Base-by-base conservation (phyloP, 257 asterid species). In the Cynanchum wilfordii region DNA sequence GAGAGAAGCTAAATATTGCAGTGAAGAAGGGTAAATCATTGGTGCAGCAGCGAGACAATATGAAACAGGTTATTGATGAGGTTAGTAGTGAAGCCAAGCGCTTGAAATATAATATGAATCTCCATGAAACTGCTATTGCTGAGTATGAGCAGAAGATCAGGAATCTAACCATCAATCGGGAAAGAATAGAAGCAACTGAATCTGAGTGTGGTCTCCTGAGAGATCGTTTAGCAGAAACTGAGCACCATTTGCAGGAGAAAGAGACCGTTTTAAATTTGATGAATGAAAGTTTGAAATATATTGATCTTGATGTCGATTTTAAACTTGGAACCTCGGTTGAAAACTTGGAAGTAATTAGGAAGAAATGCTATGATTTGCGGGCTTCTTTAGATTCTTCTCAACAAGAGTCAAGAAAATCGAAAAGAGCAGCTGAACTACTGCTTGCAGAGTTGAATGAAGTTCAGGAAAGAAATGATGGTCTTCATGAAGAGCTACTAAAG, bases 391-490 rank as follows among this genome's bases (percentile, higher is more conserved):
- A 78, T 71, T 81, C 86, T 71, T 81, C 84, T 10, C 84, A 87
- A 70, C 95, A 86, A 74, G 99, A 95, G 75, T 84, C 91, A 10
- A 89, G 76, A 77, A 95, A 92, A 88, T 91, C 96, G 36, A 89
- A 85, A 85, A 82, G 96, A 77, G 96, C 99, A 5, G 88, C 99
- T 79, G 96, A 95, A 72, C 84, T 95, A 50, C 84, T 95, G 77
- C 92, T 95, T 75, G 97, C 96, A 19, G 99, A 95, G 88, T 77
- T 95, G 78, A 92, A 95, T 81, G 99, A 95, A 83, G 99, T 95
- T 82, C 96, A 95, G 80, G 99, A 90, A 82, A 90, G 99, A 83
- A 92, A 89, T 63, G 98, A 95, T 71, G 75, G 78, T 69, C 96
- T 92, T 79, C 98, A 95, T 80, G 99, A 91, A 77, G 99, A 95